These are phyloP conservation scores for Cryptosporidium canis DNA, from an alignment of 169 alveolate genomes.

Conservation along the genomic window DNA sequence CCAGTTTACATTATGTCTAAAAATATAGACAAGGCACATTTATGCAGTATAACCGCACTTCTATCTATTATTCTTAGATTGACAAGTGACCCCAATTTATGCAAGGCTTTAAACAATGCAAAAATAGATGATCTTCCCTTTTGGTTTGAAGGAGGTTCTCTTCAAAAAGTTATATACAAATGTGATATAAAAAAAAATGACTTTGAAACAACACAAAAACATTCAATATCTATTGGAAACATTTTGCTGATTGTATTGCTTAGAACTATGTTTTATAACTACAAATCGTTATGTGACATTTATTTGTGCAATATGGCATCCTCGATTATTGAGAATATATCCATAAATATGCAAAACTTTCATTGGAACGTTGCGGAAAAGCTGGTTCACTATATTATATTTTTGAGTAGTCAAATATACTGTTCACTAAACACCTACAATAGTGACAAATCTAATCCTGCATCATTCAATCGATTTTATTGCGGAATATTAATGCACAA, in stretches of 20 bases:
- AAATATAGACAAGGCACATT: background rate
- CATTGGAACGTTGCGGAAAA: conserved; percentile 60
- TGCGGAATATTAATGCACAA: conserved; percentile 19
- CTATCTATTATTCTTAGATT: conserved; percentile 23
- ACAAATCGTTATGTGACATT: background rate
- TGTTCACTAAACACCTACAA: conserved; percentile 16
- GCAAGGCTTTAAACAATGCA: conserved; percentile 13
- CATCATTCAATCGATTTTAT: conserved; percentile 12
- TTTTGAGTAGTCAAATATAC: conserved; percentile 30
- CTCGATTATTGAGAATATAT: conserved; percentile 21
- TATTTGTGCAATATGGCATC: conserved; percentile 6
- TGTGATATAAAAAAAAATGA: background rate
- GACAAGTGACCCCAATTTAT: conserved; percentile 22
- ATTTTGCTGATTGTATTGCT: background rate
- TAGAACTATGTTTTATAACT: conserved; percentile 24
- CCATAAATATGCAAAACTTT: conserved; percentile 22
- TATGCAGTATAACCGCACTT: background rate
- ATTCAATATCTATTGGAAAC: conserved; percentile 36
- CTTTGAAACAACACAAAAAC: background rate
- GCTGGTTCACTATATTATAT: conserved; percentile 12
- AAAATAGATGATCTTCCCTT: conserved; percentile 24
- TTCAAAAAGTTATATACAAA: background rate
- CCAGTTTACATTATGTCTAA: conserved; percentile 16
- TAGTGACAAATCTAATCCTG: background rate
- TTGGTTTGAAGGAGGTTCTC: conserved; percentile 39